phyloP scores from a whole-genome alignment of 192 early-diverging fungal species.

The Gryganskiella cystojenkinii region DNA sequence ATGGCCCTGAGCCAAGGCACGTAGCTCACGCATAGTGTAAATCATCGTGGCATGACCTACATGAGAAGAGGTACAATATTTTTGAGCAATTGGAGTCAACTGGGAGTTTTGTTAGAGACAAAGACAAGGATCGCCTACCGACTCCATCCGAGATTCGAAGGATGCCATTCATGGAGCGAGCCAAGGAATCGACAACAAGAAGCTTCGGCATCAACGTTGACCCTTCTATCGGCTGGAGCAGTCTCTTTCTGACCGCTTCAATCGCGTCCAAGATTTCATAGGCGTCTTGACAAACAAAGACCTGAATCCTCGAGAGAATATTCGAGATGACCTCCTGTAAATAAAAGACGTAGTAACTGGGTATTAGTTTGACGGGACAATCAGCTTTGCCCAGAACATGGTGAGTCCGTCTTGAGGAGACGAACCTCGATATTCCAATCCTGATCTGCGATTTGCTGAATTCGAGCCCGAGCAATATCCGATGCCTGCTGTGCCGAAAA shows the following conservation, averaged over 20 bases:
- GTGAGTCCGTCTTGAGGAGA: neutral
- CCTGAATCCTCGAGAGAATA: conserved; percentile 23
- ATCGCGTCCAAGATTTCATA: conserved; percentile 17
- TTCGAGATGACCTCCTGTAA: neutral
- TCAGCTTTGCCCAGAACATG: neutral
- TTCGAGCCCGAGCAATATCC: neutral
- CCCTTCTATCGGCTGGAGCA: neutral
- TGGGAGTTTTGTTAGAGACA: neutral
- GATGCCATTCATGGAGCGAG: conserved; percentile 4
- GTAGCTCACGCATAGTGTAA: conserved; percentile 24
- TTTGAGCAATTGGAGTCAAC: neutral
- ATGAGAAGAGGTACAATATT: neutral
- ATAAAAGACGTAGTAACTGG: neutral
- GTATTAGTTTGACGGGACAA: neutral
- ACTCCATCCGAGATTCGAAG: conserved; percentile 11
- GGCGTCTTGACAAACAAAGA: conserved; percentile 29
- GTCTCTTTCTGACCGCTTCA: conserved; percentile 3
- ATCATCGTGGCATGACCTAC: conserved; percentile 48
- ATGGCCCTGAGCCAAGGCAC: conserved; percentile 21
- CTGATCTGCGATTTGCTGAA: neutral
- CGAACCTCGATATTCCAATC: neutral
- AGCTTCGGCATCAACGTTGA: neutral
- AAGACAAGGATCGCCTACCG: conserved; percentile 5
- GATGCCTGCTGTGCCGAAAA: conserved; percentile 32
- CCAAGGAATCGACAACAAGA: conserved; percentile 25